phyloP scores from a whole-genome alignment of 2,329 filamentous ascomycete species.

The Talaromyces islandicus region DNA sequence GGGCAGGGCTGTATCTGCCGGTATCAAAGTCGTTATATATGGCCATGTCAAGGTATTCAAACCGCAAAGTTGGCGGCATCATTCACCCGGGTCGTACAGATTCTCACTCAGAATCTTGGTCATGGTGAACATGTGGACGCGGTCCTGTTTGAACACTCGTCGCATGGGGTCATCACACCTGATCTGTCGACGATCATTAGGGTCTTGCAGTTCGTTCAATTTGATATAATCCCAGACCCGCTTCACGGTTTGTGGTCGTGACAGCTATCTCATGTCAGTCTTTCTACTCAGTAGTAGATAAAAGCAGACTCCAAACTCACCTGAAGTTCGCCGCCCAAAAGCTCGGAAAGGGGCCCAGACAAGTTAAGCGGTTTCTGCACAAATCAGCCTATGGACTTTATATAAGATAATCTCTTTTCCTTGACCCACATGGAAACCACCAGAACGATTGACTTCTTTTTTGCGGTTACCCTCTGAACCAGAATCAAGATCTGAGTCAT shows the following conservation, averaged over 20 bases:
- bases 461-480: constrained; percentile 49
- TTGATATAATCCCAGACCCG: constrained; percentile 96
- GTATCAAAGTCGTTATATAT: neutral
- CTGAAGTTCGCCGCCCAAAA: constrained; percentile 39
- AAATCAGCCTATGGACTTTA: constrained; percentile 5
- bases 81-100: constrained; percentile 78
- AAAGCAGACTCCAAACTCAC: constrained; percentile 24
- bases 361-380: constrained; percentile 42
- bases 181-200: constrained; percentile 85
- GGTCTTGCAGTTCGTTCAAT: constrained; percentile 79
- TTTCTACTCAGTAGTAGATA: neutral
- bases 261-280: constrained; percentile 53
- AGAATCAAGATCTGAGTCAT: constrained; percentile 71
- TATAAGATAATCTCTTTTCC: neutral
- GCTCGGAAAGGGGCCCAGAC: constrained; percentile 38
- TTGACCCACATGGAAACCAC: constrained; percentile 72
- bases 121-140: constrained; percentile 99
- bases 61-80: constrained; percentile 11
- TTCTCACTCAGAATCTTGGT: constrained; percentile 92
- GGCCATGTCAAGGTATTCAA: constrained; percentile 14
- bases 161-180: constrained; percentile 86
- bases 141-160: constrained; percentile 83
- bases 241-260: constrained; percentile 92
- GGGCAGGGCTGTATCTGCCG: neutral
- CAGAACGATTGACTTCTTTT: constrained; percentile 67